Base-by-base conservation (phyloP, 2,329 filamentous ascomycete genomes). In the Fusarium sp. region DNA sequence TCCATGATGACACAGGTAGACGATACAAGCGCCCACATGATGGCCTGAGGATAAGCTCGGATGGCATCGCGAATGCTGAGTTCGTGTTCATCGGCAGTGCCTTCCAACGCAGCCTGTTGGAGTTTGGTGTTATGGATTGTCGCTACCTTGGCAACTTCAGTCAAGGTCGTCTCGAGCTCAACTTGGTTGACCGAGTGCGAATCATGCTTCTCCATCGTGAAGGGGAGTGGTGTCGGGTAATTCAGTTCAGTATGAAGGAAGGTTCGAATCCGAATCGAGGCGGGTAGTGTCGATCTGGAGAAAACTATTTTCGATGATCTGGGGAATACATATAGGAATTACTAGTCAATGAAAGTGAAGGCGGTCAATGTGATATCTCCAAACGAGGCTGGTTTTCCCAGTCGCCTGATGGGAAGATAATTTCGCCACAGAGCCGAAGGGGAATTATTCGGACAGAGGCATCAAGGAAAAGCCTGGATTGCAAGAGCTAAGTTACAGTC, bases 1-100 rank as follows among this genome's bases (percentile, higher is more conserved):
- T 85, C 84, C 84, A 85, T 85, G 72, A 86, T 81, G 66, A 85
- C 81, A 14, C 80, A 80, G 35, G 78, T 77, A 22, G 81, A 81
- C 12, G 83, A 70, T 10, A 82, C 56, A 12, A 83, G 66, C 9
- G 79, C 80, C 82, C 82, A 84, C 32, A 79, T 72, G 52, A 84
- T 79, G n/a, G 82, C 82, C 74, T 80, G 79, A 25, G 78, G 81
- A 63, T 81, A 81, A 22, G 72, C 65, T 4, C 72, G 66, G 27
- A 82, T 67, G 15, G 80, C 80, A 30, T 79, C 76, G 20, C 65
- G 61, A 32, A 78, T 56, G 4, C 73, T 72, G 14, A 79, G 69
- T 37, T 71, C 73, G 59, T 81, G 79, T 50, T 78, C 75, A 22
- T 57, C 54, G 50, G 50, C 50, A 20, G 50, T 54, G 50, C 50